phyloP scores from a whole-genome alignment of 768 basidiomycete genomes.

The Dioszegia crocea region DNA sequence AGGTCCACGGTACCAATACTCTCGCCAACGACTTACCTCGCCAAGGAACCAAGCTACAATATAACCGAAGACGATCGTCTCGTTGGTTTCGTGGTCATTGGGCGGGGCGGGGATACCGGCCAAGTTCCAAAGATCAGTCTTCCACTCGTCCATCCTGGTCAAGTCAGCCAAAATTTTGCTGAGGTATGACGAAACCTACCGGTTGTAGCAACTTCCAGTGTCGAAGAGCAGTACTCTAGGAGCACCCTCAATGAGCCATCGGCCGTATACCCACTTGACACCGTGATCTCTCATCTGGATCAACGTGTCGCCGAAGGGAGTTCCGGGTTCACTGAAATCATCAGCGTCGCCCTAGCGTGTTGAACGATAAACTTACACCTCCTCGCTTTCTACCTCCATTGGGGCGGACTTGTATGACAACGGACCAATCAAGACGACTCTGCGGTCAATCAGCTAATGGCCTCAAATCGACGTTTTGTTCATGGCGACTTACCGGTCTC shows the following conservation, averaged over 20 bases:
- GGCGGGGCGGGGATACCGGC: slow-evolving; percentile 97
- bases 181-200: slow-evolving; percentile 39
- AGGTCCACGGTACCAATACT: not conserved
- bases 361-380: slow-evolving; percentile 55
- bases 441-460: slow-evolving; percentile 52
- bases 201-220: slow-evolving; percentile 77
- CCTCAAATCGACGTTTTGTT: slow-evolving; percentile 50
- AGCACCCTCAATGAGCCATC: slow-evolving; percentile 97
- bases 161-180: not conserved
- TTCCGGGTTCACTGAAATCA: slow-evolving; percentile 56
- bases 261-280: slow-evolving; percentile 89
- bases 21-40: slow-evolving; percentile 59
- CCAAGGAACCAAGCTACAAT: slow-evolving; percentile 99
- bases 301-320: slow-evolving; percentile 66
- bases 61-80: slow-evolving; percentile 95
- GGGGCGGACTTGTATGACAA: slow-evolving; percentile 96
- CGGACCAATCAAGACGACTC: slow-evolving; percentile 82
- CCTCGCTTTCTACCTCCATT: slow-evolving; percentile 95
- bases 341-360: not conserved
- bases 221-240: slow-evolving; percentile 95
- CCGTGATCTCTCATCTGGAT: slow-evolving; percentile 82
- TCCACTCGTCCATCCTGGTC: slow-evolving; percentile 84
- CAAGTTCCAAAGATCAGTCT: slow-evolving; percentile 94
- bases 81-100: slow-evolving; percentile 96
- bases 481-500: slow-evolving; percentile 33